phyloP scores from a whole-genome alignment of 169 alveolate genomes.

The Cyclospora cayetanensis region DNA sequence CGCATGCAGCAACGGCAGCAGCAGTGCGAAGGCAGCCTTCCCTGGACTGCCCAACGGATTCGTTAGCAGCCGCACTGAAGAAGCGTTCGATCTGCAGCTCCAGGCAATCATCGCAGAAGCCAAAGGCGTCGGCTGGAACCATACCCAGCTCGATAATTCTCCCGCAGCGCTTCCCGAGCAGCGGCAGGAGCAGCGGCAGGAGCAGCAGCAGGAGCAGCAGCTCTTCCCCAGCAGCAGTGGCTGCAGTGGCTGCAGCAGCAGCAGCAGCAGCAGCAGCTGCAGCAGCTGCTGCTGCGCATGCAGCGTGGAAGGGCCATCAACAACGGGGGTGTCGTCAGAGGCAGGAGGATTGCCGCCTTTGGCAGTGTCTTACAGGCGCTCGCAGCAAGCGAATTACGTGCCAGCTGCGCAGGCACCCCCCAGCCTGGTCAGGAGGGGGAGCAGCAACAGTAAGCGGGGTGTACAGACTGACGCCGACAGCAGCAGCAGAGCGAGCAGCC shows the following conservation, averaged over 20 bases:
- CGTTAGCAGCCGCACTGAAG: neutral
- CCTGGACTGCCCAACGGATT: neutral
- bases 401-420: neutral
- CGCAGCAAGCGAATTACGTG: neutral
- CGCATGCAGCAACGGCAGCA: conserved; percentile 26
- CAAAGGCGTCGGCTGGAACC: neutral
- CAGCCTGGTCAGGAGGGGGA: neutral
- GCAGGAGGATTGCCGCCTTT: neutral
- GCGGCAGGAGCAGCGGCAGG: conserved; percentile 12
- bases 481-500: neutral
- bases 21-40: neutral
- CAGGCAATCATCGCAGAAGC: neutral
- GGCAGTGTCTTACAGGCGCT: neutral
- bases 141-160: neutral
- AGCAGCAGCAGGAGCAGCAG: neutral
- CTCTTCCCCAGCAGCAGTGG: neutral
- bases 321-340: neutral
- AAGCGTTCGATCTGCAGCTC: conserved; percentile 6
- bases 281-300: neutral
- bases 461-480: neutral
- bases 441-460: neutral
- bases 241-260: neutral
- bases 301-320: neutral
- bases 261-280: neutral
- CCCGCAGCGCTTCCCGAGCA: neutral